These are phyloP conservation scores for Quercus parvula DNA, from an alignment of 306 rosid species.

Conservation along the genomic window DNA sequence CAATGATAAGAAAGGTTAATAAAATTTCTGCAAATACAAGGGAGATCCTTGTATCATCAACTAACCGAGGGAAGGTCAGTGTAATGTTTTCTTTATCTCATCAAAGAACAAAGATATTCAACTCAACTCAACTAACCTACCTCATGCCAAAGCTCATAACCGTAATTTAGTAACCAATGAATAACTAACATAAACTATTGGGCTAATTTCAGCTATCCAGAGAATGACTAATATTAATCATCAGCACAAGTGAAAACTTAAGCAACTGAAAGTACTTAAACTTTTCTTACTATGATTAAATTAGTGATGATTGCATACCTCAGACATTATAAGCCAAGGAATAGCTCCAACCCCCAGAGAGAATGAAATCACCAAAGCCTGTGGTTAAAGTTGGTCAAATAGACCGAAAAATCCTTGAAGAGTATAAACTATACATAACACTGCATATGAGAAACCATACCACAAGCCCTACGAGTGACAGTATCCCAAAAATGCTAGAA, in stretches of 20 bases:
- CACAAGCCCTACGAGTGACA: conserved; percentile 73
- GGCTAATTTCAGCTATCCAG: not conserved
- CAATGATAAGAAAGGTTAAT: not conserved
- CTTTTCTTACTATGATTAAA: not conserved
- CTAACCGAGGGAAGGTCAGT: not conserved
- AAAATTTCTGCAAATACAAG: not conserved
- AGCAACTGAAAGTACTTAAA: not conserved
- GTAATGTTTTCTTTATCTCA: not conserved
- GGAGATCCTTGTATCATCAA: not conserved
- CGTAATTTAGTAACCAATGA: not conserved
- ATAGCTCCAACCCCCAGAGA: conserved; percentile 85
- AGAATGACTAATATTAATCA: not conserved
- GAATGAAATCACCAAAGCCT: conserved; percentile 61
- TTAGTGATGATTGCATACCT: conserved; percentile 41
- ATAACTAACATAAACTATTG: not conserved
- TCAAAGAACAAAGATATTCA: not conserved
- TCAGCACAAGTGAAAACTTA: not conserved
- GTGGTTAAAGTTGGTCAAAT: conserved; percentile 14
- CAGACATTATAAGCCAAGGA: conserved; percentile 93
- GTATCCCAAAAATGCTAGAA: conserved; percentile 41
- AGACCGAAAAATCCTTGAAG: not conserved
- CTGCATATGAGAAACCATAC: conserved; percentile 34
- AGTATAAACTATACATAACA: not conserved
- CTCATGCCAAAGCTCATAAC: not conserved
- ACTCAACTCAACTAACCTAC: not conserved